phyloP scores from a whole-genome alignment of 805 yeast genomes.

The Ogataea nakhonphanomensis region DNA sequence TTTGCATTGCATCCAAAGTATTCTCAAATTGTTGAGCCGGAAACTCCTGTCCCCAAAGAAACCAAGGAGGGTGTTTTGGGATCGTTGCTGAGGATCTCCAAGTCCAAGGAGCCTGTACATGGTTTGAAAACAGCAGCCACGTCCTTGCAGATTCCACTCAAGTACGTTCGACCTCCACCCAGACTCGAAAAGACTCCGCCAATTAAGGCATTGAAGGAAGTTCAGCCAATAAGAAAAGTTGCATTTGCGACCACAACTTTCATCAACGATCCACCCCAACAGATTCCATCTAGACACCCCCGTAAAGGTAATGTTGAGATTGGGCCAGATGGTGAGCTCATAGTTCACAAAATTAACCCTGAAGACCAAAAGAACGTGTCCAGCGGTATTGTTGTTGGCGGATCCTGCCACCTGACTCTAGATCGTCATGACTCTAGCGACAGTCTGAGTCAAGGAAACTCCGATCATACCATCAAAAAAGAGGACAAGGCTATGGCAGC shows the following conservation, averaged over 20 bases:
- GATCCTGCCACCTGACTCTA: slow-evolving; percentile 61
- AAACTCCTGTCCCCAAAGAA: slow-evolving; percentile 19
- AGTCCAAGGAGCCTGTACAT: slow-evolving; percentile 19
- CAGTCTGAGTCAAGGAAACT: slow-evolving; percentile 6
- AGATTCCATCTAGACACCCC: slow-evolving; percentile 84
- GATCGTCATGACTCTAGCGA: slow-evolving; percentile 23
- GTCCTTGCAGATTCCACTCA: slow-evolving; percentile 13
- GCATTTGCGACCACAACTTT: slow-evolving; percentile 75
- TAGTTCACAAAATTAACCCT: slow-evolving; percentile 33
- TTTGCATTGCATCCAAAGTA: slow-evolving; percentile 33
- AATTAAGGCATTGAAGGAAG: slow-evolving; percentile 23
- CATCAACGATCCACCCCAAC: slow-evolving; percentile 85
- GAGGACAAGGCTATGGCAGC: slow-evolving; percentile 32
- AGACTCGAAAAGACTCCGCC: slow-evolving; percentile 29
- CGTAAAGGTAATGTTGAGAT: slow-evolving; percentile 67
- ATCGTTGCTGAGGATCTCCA: slow-evolving; percentile 28
- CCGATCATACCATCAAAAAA: slow-evolving; percentile 28
- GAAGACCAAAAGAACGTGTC: slow-evolving; percentile 39
- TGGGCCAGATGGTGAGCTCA: slow-evolving; percentile 32
- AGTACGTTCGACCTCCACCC: slow-evolving; percentile 31
- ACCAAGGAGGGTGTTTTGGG: slow-evolving; percentile 29
- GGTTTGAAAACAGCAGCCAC: slow-evolving; percentile 14
- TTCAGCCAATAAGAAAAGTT: slow-evolving; percentile 55
- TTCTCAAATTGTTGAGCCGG: slow-evolving; percentile 26
- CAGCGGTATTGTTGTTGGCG: slow-evolving; percentile 76